Percentiles rank a stretch among this genome's conserved stretches.
Evolutionary conservation across 768 basidiomycete species (phyloP).

Genomic region (Boletus huronensis): DNA sequence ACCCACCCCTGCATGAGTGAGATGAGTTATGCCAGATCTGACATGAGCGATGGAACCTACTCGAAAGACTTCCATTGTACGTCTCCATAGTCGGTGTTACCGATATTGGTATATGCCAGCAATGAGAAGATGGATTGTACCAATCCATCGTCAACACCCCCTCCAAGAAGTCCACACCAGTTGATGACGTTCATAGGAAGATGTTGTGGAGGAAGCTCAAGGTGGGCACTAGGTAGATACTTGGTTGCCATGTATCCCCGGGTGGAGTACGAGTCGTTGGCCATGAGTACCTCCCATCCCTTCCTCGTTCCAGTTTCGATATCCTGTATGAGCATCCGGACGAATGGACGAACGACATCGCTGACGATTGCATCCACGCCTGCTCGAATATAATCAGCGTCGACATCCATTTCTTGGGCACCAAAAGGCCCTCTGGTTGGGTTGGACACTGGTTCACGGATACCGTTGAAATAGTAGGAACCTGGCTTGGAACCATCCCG

Average conservation of each 20-base stretch:
- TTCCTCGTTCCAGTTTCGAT: conserved; percentile 11
- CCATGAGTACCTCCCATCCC: conserved; percentile 29
- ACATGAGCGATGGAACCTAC: background rate
- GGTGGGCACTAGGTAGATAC: conserved; percentile 18
- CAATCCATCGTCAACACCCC: background rate
- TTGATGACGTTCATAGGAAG: conserved; percentile 26
- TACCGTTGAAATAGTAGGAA: conserved; percentile 8
- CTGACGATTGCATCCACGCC: conserved; percentile 17
- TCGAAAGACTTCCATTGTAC: conserved; percentile 9
- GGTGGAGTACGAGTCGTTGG: conserved; percentile 26
- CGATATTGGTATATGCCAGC: background rate
- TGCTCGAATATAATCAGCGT: conserved; percentile 10
- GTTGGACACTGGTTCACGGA: background rate
- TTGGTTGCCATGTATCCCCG: conserved; percentile 21
- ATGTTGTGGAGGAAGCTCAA: conserved; percentile 14
- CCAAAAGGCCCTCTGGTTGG: background rate
- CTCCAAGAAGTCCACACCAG: conserved; percentile 15
- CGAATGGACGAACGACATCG: conserved; percentile 19
- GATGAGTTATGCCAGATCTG: background rate
- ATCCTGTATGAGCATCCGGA: conserved; percentile 15
- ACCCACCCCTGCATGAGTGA: background rate
- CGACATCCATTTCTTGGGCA: conserved; percentile 7
- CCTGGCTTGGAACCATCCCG: conserved; percentile 10
- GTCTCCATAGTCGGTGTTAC: background rate
- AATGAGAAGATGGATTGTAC: background rate